Conservation (phyloP, 2,329 filamentous ascomycete species). For the Fonsecaea multimorphosa region DNA sequence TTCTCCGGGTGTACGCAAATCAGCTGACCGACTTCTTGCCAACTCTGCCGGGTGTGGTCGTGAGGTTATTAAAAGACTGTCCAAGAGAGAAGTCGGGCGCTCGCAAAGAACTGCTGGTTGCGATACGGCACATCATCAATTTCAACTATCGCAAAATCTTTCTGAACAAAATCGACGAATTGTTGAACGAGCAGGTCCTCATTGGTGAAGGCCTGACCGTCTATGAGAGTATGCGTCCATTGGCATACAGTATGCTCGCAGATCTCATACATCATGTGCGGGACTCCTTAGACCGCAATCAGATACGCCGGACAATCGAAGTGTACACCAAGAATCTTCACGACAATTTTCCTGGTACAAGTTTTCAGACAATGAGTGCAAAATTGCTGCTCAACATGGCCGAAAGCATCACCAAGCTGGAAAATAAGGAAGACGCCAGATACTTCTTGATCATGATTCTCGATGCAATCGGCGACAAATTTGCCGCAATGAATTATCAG, state of each 20-base stretch:
- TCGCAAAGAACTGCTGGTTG: conserved; percentile 92
- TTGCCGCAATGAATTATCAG: conserved; percentile 95
- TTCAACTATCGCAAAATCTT: conserved; percentile 98
- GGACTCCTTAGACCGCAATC: conserved; percentile 83
- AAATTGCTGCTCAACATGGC: conserved; percentile 98
- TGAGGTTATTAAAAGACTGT: conserved; percentile 89
- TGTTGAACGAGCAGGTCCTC: conserved; percentile 90
- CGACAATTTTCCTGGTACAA: conserved; percentile 94
- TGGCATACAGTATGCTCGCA: conserved; percentile 98
- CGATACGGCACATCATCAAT: conserved; percentile 97
- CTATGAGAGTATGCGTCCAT: conserved; percentile 91
- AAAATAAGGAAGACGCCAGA: conserved; percentile 90
- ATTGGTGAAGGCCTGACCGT: conserved; percentile 96
- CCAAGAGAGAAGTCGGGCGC: conserved; percentile 92
- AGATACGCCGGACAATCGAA: conserved; percentile 93
- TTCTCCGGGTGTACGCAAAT: conserved; percentile 84
- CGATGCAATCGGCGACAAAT: conserved; percentile 97
- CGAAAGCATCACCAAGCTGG: conserved; percentile 92
- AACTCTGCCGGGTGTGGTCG: conserved; percentile 84
- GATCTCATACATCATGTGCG: conserved; percentile 97
- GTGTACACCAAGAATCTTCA: conserved; percentile 97
- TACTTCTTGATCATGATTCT: conserved; percentile 97
- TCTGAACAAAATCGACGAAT: conserved; percentile 88
- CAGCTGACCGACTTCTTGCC: conserved; percentile 87
- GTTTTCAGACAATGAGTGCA: conserved; percentile 99